phyloP scores from a whole-genome alignment of 139 green algal species.

The Ostreobium quekettii region DNA sequence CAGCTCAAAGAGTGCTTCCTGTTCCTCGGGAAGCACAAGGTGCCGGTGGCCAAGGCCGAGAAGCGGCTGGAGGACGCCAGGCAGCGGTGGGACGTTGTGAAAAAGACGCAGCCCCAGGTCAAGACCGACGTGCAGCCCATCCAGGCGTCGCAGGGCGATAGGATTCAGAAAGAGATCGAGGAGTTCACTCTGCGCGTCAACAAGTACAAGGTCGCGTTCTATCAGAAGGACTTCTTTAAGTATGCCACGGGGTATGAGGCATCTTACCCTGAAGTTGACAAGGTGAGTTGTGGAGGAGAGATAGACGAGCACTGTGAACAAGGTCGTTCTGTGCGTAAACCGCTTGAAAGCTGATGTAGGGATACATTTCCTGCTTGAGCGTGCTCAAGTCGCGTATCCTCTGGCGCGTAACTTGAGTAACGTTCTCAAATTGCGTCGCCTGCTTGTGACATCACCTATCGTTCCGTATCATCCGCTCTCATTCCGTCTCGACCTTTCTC shows the following conservation, averaged over 20 bases:
- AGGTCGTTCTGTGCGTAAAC: slow-evolving; percentile 5
- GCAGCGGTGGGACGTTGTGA: slow-evolving; percentile 57
- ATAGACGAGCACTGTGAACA: slow-evolving; percentile 2
- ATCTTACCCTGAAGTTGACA: slow-evolving; percentile 59
- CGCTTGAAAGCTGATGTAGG: slow-evolving; percentile 1
- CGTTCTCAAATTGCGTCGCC: too few relatives aligned
- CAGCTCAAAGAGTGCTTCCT: slow-evolving; percentile 57
- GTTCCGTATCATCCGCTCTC: too few relatives aligned
- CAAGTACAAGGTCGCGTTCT: slow-evolving; percentile 48
- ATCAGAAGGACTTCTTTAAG: slow-evolving; percentile 47
- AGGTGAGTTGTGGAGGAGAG: too few relatives aligned
- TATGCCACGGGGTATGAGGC: slow-evolving; percentile 46
- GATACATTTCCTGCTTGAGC: too few relatives aligned
- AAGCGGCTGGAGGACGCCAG: slow-evolving; percentile 59
- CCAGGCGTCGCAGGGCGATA: slow-evolving; percentile 48
- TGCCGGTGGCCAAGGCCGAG: slow-evolving; percentile 46
- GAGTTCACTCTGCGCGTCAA: slow-evolving; percentile 32
- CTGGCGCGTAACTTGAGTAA: too few relatives aligned
- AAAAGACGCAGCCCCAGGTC: slow-evolving; percentile 54
- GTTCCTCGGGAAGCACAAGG: slow-evolving; percentile 37
- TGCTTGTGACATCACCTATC: too few relatives aligned
- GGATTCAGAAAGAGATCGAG: slow-evolving; percentile 62
- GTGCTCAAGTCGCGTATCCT: too few relatives aligned
- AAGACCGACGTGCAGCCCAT: slow-evolving; percentile 61
- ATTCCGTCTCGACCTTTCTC: too few relatives aligned